Percentiles rank a stretch among this genome's conserved stretches.
Conservation (phyloP, 2,329 filamentous ascomycete genomes). For the Ceratocystis albifundus region DNA sequence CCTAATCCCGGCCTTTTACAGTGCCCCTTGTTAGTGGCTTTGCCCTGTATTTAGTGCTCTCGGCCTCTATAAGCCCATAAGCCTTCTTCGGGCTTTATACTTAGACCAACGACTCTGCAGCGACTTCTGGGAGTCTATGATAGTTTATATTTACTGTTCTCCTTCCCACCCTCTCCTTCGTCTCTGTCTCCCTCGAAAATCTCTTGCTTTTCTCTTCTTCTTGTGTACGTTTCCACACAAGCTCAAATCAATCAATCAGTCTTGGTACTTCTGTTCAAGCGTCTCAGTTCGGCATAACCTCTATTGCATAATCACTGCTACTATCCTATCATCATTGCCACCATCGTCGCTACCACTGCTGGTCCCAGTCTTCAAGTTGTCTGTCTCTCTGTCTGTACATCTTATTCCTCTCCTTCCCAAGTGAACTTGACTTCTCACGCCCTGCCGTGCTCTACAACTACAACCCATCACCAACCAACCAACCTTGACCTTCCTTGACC, state of each 20-base stretch:
- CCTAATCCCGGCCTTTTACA: not conserved
- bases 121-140: not conserved
- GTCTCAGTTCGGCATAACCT: not conserved
- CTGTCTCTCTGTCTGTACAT: not conserved
- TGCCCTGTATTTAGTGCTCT: no score
- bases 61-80: not conserved
- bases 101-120: not conserved
- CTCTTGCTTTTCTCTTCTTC: not conserved
- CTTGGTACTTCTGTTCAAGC: not conserved
- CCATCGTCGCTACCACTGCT: not conserved
- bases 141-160: constrained; percentile 4
- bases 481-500: not conserved
- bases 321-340: not conserved
- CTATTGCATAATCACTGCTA: not conserved
- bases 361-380: not conserved
- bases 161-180: not conserved
- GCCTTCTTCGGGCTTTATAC: not conserved
- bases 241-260: no score
- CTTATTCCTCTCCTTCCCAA: no score
- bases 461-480: not conserved
- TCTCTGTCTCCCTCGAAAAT: not conserved
- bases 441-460: not conserved
- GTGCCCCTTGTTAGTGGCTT: not conserved
- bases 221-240: not conserved
- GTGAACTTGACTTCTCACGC: not conserved